A percentile compares a stretch with the other conserved stretches of the same genome.
phyloP scores from a whole-genome alignment of 306 rosid genomes.

The Corylus heterophylla region DNA sequence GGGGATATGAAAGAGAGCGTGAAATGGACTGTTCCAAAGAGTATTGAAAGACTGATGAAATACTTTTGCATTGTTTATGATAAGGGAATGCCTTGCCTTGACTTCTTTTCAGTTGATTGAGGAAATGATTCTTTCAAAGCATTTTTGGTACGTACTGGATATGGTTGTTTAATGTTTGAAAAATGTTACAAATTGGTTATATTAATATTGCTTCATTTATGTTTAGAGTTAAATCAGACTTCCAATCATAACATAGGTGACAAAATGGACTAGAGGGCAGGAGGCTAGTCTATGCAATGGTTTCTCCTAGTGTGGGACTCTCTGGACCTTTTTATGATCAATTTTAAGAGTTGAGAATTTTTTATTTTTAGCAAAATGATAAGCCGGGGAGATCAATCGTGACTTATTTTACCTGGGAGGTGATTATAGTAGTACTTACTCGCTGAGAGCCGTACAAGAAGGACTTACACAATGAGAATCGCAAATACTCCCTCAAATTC shows the following conservation, averaged over 20 bases:
- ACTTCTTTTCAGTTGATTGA: slow-evolving; percentile 33
- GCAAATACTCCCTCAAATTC: no score
- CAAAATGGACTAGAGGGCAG: not conserved
- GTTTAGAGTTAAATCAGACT: slow-evolving; percentile 22
- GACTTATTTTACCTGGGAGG: no score
- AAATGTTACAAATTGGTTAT: not conserved
- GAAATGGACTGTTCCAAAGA: not conserved
- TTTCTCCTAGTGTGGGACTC: not conserved
- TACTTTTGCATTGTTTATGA: not conserved
- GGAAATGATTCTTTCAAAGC: slow-evolving; percentile 22
- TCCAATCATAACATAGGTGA: not conserved
- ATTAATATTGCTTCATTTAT: not conserved
- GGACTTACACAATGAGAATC: no score
- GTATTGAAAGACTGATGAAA: slow-evolving; percentile 21
- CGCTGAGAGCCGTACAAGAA: no score
- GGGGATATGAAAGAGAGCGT: slow-evolving; percentile 11
- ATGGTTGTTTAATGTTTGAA: not conserved
- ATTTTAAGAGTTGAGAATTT: no score
- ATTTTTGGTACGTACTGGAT: not conserved
- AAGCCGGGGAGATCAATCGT: no score
- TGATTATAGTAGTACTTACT: no score
- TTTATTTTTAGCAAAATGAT: no score
- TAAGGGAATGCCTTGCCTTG: slow-evolving; percentile 31
- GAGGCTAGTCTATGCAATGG: not conserved
- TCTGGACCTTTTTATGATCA: no score